Evolutionary conservation across 805 yeast species (phyloP).

Genomic region (Danielia oregonensis): DNA sequence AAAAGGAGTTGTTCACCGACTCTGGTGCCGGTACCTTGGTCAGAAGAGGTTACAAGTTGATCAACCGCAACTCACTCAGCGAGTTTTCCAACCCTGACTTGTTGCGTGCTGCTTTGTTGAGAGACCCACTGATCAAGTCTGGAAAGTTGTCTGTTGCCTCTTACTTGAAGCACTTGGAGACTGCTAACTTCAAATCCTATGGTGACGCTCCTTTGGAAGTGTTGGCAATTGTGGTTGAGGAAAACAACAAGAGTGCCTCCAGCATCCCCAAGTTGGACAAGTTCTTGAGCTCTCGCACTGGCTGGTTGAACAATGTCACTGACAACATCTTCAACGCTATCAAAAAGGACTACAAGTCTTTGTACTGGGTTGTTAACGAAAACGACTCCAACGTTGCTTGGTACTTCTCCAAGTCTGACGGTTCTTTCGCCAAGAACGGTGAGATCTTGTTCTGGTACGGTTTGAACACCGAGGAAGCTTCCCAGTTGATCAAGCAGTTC

Average conservation of each 20-base stretch:
- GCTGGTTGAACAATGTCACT: conserved; percentile 97
- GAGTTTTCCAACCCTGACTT: conserved; percentile 74
- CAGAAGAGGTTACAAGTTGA: conserved; percentile 91
- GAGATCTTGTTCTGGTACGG: conserved; percentile 95
- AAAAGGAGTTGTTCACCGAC: conserved; percentile 96
- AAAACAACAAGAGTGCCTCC: conserved; percentile 32
- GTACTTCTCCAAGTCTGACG: conserved; percentile 91
- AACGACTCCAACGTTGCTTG: conserved; percentile 87
- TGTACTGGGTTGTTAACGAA: conserved; percentile 89
- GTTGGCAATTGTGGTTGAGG: conserved; percentile 71
- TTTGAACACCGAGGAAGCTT: conserved; percentile 58
- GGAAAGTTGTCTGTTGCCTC: conserved; percentile 76
- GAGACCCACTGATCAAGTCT: conserved; percentile 70
- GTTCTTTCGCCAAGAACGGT: conserved; percentile 88
- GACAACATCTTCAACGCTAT: conserved; percentile 88
- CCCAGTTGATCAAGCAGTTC: conserved; percentile 56
- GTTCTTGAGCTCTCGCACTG: conserved; percentile 80
- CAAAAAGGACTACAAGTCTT: conserved; percentile 62
- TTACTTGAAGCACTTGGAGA: conserved; percentile 70
- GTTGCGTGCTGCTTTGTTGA: conserved; percentile 68
- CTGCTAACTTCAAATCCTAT: conserved; percentile 63
- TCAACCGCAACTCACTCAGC: conserved; percentile 62
- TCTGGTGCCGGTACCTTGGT: conserved; percentile 99
- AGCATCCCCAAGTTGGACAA: conserved; percentile 70
- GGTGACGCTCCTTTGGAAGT: conserved; percentile 97